Conservation (phyloP, 164 flowering plant species). For the Cinnamomum chago region DNA sequence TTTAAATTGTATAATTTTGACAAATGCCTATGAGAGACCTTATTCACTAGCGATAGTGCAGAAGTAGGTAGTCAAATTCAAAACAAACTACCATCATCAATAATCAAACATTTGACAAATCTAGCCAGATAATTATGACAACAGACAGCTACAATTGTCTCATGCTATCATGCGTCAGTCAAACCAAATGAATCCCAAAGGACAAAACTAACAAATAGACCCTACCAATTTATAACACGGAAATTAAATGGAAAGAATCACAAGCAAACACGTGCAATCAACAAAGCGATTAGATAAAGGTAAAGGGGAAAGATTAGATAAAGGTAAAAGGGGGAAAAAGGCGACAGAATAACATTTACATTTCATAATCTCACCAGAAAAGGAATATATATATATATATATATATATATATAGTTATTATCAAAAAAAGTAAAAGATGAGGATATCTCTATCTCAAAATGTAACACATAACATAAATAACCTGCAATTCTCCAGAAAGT, state of each 20-base stretch:
- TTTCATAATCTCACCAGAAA: background rate
- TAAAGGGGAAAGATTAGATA: too few species aligned
- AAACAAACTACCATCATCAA: background rate
- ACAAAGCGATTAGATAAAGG: too few species aligned
- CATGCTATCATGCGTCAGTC: background rate
- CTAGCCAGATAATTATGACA: background rate
- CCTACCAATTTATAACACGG: background rate
- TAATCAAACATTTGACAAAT: background rate
- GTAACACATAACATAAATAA: slow-evolving; percentile 7
- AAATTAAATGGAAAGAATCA: too few species aligned
- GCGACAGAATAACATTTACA: background rate
- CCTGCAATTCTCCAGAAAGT: slow-evolving; percentile 3
- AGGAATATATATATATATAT: background rate
- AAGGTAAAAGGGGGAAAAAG: too few species aligned
- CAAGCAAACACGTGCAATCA: too few species aligned
- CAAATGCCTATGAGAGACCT: too few species aligned
- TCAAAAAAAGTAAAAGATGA: too few species aligned
- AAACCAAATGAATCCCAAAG: background rate
- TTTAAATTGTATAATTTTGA: too few species aligned
- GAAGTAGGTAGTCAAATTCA: too few species aligned
- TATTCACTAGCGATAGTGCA: too few species aligned
- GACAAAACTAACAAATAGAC: background rate
- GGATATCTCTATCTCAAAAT: background rate
- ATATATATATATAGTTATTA: background rate
- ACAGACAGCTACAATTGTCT: background rate